Evolutionary conservation across 2,329 filamentous ascomycete genomes (phyloP).

Genomic region (Diaporthe sp.): DNA sequence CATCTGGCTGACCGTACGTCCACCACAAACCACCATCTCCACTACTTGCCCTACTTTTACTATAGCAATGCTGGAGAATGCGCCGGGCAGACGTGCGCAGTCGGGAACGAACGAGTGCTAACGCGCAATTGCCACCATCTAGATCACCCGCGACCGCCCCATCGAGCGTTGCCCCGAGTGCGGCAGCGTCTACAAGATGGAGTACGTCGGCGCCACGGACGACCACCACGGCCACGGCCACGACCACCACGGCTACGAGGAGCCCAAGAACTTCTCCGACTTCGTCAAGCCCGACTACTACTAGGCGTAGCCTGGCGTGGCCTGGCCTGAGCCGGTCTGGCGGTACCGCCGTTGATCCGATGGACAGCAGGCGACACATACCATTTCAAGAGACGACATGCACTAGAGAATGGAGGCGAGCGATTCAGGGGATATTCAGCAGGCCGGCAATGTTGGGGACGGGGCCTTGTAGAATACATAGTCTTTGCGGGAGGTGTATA

Average conservation of each 20-base stretch:
- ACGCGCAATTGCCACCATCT: constrained; percentile 10
- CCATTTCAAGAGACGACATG: constrained; percentile 23
- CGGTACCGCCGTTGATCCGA: neutral
- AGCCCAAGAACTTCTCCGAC: constrained; percentile 97
- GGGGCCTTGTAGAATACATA: constrained; percentile 57
- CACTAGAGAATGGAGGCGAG: constrained; percentile 36
- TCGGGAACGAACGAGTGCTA: neutral
- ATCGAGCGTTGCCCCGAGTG: constrained; percentile 97
- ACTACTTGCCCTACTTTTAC: neutral
- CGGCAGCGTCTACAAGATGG: constrained; percentile 97
- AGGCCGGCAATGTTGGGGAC: constrained; percentile 17
- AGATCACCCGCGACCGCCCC: constrained; percentile 91
- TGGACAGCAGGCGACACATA: constrained; percentile 48
- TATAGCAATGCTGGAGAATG: neutral
- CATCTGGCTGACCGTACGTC: constrained; percentile 88
- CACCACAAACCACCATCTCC: neutral
- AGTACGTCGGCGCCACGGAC: constrained; percentile 89
- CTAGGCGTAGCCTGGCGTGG: constrained; percentile 63
- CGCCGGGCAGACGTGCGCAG: neutral
- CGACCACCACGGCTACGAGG: constrained; percentile 76
- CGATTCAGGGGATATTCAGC: constrained; percentile 16
- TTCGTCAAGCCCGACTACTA: constrained; percentile 95
- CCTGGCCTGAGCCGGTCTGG: constrained; percentile 38
- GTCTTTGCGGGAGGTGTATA: constrained; percentile 44
- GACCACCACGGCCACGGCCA: constrained; percentile 61